These are phyloP conservation scores for Colletotrichum navitas DNA, from an alignment of 2,329 filamentous ascomycete species.

Conservation along the genomic window DNA sequence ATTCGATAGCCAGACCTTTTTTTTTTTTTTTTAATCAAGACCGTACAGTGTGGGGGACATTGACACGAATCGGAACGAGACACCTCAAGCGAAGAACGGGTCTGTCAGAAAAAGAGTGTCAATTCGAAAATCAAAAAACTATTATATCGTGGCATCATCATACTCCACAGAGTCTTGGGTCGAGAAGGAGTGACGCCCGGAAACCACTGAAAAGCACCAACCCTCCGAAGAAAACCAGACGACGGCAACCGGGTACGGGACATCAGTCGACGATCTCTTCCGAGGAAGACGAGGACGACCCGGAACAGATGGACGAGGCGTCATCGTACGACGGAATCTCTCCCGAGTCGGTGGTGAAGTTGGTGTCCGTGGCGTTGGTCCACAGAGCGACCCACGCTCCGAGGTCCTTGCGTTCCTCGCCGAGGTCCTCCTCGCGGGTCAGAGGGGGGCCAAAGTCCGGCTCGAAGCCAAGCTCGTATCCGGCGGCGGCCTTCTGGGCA, in stretches of 20 bases:
- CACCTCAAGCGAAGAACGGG: neutral
- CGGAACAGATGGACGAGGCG: neutral
- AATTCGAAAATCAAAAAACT: neutral
- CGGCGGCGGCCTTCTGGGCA: neutral
- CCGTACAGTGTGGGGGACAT: neutral
- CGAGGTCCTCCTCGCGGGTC: constrained; percentile 26
- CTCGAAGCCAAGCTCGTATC: constrained; percentile 17
- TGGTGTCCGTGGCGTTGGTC: constrained; percentile 32
- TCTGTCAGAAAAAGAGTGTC: neutral
- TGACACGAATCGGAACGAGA: neutral
- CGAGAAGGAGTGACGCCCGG: neutral
- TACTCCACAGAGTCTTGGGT: neutral
- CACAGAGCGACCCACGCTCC: constrained; percentile 27
- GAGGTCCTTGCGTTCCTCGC: constrained; percentile 20
- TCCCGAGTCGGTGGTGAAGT: constrained; percentile 21
- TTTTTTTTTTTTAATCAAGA: no score
- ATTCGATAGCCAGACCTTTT: no score
- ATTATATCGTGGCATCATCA: neutral
- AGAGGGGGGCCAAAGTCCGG: constrained; percentile 17
- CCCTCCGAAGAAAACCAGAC: neutral
- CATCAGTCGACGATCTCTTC: constrained; percentile 14
- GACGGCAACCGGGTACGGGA: neutral
- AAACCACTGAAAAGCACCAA: neutral
- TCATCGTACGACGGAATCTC: constrained; percentile 31
- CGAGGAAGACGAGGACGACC: constrained; percentile 15